phyloP scores from a whole-genome alignment of 2,329 filamentous ascomycete genomes.

The Tolypocladium capitatum region DNA sequence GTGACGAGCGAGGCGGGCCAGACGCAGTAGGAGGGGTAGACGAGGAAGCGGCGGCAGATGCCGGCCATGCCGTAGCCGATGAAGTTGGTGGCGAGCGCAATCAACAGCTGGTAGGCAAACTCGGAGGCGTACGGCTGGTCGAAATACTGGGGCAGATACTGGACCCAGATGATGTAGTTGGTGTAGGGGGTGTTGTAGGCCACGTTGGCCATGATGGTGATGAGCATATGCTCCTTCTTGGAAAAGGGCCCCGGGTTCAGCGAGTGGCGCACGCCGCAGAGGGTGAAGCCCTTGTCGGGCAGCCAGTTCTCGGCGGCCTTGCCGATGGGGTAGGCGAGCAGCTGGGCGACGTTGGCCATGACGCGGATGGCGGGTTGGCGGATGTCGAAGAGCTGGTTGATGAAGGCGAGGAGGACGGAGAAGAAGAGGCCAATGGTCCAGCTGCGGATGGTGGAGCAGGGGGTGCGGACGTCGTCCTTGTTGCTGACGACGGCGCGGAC shows the following conservation, averaged over 20 bases:
- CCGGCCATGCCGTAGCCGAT: slow-evolving; percentile 49
- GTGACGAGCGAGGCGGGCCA: slow-evolving; percentile 45
- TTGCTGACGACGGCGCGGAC: slow-evolving; percentile 43
- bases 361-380: slow-evolving; percentile 41
- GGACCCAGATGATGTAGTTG: slow-evolving; percentile 41
- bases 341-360: slow-evolving; percentile 40
- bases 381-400: slow-evolving; percentile 46
- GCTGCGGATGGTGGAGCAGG: slow-evolving; percentile 40
- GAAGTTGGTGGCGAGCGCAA: slow-evolving; percentile 41
- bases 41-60: slow-evolving; percentile 37
- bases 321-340: slow-evolving; percentile 42
- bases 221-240: slow-evolving; percentile 48
- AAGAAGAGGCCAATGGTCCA: slow-evolving; percentile 41
- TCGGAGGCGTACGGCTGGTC: slow-evolving; percentile 39
- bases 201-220: slow-evolving; percentile 50
- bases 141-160: slow-evolving; percentile 38
- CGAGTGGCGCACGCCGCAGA: slow-evolving; percentile 31
- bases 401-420: slow-evolving; percentile 32
- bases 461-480: slow-evolving; percentile 35
- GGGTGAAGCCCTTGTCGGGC: slow-evolving; percentile 35
- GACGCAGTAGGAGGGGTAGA: slow-evolving; percentile 41
- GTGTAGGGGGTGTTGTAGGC: slow-evolving; percentile 40
- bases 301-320: slow-evolving; percentile 35
- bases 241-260: slow-evolving; percentile 45
- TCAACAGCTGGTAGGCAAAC: slow-evolving; percentile 41